Evolutionary conservation across 169 alveolate genomes (phyloP).

Genomic region (Blepharisma undulans): DNA sequence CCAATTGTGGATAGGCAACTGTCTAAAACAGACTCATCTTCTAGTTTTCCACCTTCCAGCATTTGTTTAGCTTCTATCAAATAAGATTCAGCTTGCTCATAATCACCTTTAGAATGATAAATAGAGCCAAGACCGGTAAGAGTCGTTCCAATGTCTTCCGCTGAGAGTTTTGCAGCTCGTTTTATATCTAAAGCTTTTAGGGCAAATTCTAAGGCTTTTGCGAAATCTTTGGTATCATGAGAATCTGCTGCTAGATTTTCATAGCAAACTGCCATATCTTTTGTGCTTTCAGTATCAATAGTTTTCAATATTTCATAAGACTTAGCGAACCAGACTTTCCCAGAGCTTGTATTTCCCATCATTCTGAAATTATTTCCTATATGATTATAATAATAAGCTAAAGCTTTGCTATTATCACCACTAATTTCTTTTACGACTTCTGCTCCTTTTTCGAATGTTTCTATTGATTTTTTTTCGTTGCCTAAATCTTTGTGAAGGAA

Average conservation of each 20-base stretch:
- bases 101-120: not conserved
- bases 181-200: not conserved
- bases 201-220: not conserved
- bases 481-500: not conserved
- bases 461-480: not conserved
- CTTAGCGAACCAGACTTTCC: not conserved
- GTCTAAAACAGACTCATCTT: not conserved
- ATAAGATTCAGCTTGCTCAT: not conserved
- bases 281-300: not conserved
- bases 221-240: not conserved
- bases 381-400: not conserved
- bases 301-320: not conserved
- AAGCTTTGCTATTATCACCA: not conserved
- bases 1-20: not conserved
- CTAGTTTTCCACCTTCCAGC: not conserved
- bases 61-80: not conserved
- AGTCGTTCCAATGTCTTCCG: not conserved
- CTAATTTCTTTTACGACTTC: not conserved
- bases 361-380: not conserved
- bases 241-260: not conserved
- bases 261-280: not conserved
- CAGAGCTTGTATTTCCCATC: not conserved
- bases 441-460: not conserved
- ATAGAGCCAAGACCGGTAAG: not conserved
- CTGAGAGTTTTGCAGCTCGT: not conserved